Evolutionary conservation across 2,329 filamentous ascomycete species (phyloP).

Genomic region (Xylariaceae sp.): DNA sequence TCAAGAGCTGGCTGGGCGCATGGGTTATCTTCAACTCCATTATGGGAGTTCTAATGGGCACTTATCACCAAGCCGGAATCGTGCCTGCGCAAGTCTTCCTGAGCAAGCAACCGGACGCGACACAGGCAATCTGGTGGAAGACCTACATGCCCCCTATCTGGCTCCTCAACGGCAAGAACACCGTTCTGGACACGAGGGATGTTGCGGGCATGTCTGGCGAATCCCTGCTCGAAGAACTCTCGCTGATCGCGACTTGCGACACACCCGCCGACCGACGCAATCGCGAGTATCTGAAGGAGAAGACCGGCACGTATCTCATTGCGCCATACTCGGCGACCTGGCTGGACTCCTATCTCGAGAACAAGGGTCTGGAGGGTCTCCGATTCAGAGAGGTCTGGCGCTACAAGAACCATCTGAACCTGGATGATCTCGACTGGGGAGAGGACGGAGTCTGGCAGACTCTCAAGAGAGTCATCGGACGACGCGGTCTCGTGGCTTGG

Average conservation of each 20-base stretch:
- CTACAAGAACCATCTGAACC: slow-evolving; percentile 62
- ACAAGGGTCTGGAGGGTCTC: slow-evolving; percentile 55
- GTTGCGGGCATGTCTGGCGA: slow-evolving; percentile 66
- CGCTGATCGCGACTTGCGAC: slow-evolving; percentile 57
- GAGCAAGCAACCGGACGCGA: slow-evolving; percentile 62
- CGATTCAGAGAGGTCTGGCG: slow-evolving; percentile 67
- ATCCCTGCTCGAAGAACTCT: slow-evolving; percentile 54
- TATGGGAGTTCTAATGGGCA: slow-evolving; percentile 69
- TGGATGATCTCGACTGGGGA: slow-evolving; percentile 75
- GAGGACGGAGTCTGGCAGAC: slow-evolving; percentile 72
- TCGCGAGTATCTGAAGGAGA: slow-evolving; percentile 54
- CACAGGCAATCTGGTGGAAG: slow-evolving; percentile 76
- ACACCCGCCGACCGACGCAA: slow-evolving; percentile 51
- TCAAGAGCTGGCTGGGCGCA: slow-evolving; percentile 50
- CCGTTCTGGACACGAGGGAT: slow-evolving; percentile 64
- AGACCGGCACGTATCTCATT: slow-evolving; percentile 63
- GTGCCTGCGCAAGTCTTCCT: slow-evolving; percentile 71
- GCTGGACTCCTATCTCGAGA: slow-evolving; percentile 57
- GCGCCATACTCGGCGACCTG: slow-evolving; percentile 68
- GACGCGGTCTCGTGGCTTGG: slow-evolving; percentile 58
- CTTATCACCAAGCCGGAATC: slow-evolving; percentile 75
- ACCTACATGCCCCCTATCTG: slow-evolving; percentile 78
- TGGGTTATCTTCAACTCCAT: slow-evolving; percentile 68
- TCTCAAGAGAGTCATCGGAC: slow-evolving; percentile 59
- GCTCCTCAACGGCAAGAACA: slow-evolving; percentile 71